Conservation (phyloP, 345 rosid species). For the Gossypium mustelinum region DNA sequence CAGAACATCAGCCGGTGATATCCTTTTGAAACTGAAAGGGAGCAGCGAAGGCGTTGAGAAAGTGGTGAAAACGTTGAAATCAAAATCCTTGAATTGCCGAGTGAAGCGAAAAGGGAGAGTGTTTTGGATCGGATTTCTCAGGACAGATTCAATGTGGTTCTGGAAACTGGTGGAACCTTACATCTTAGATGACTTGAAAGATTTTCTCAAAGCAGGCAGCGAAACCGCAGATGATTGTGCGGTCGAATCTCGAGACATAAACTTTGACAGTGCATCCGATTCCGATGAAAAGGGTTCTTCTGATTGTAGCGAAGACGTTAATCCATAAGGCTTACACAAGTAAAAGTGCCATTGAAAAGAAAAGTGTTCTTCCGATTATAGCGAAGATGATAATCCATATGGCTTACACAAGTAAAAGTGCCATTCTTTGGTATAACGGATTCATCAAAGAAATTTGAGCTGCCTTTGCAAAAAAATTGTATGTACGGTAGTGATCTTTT, state of each 20-base stretch:
- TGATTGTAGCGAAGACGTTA: slow-evolving; percentile 22
- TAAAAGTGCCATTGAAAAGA: not conserved
- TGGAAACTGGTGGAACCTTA: slow-evolving; percentile 70
- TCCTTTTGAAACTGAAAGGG: slow-evolving; percentile 70
- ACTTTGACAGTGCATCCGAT: slow-evolving; percentile 37
- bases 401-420: not conserved
- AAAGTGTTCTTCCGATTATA: slow-evolving; percentile 14
- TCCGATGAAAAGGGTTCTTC: slow-evolving; percentile 21
- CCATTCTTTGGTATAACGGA: too few species aligned
- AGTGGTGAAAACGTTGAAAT: slow-evolving; percentile 52
- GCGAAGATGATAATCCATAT: slow-evolving; percentile 11
- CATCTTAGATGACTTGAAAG: slow-evolving; percentile 50
- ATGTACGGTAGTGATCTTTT: not conserved
- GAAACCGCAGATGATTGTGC: slow-evolving; percentile 9
- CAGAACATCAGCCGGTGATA: slow-evolving; percentile 52
- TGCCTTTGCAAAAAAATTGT: not conserved
- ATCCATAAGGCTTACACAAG: not conserved
- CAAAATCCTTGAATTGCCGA: slow-evolving; percentile 55
- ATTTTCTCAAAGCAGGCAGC: slow-evolving; percentile 25
- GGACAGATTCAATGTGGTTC: slow-evolving; percentile 50
- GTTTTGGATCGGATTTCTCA: slow-evolving; percentile 78
- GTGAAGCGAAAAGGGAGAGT: slow-evolving; percentile 73
- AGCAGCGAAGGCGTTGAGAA: slow-evolving; percentile 47
- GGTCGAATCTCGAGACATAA: slow-evolving; percentile 27
- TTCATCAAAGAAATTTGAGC: not conserved